These are phyloP conservation scores for Xerocomus brunneocitrinus DNA, from an alignment of 768 basidiomycete species.

Conservation along the genomic window DNA sequence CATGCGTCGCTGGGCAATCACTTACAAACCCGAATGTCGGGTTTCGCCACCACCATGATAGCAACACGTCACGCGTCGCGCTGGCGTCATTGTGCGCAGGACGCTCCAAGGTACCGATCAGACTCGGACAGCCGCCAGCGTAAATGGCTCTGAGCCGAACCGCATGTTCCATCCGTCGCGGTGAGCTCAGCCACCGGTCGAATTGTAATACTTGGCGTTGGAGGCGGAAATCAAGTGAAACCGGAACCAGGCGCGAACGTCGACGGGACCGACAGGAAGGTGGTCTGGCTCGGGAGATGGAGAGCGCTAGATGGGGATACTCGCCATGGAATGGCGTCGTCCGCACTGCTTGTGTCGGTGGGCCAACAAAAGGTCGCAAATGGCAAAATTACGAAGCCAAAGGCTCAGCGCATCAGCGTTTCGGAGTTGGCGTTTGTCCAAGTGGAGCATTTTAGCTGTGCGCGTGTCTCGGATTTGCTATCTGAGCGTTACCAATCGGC, in stretches of 20 bases:
- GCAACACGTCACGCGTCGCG: conserved; percentile 5
- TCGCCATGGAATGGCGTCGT: background rate
- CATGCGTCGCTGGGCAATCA: conserved; percentile 41
- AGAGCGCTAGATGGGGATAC: background rate
- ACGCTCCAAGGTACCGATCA: conserved; percentile 7
- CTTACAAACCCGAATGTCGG: conserved; percentile 39
- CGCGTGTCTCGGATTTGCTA: no score
- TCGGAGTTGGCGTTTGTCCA: background rate
- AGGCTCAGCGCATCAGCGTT: no score
- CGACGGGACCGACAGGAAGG: no score
- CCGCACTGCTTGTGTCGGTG: background rate
- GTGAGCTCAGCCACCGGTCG: background rate
- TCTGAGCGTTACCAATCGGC: conserved; percentile 36
- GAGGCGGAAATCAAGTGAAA: background rate
- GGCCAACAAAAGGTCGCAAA: background rate
- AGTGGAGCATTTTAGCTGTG: background rate
- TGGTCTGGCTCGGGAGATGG: background rate
- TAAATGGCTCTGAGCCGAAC: no score
- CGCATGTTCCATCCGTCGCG: background rate
- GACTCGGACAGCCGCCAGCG: background rate
- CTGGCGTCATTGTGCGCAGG: conserved; percentile 27
- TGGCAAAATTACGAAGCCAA: background rate
- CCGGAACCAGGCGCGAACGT: no score
- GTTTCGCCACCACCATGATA: conserved; percentile 28
- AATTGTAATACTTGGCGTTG: background rate